A percentile compares a stretch with the other conserved stretches of the same genome.
These are phyloP conservation scores for Triangularia verruculosa DNA, from an alignment of 2,329 filamentous ascomycete species.

Conservation along the genomic window DNA sequence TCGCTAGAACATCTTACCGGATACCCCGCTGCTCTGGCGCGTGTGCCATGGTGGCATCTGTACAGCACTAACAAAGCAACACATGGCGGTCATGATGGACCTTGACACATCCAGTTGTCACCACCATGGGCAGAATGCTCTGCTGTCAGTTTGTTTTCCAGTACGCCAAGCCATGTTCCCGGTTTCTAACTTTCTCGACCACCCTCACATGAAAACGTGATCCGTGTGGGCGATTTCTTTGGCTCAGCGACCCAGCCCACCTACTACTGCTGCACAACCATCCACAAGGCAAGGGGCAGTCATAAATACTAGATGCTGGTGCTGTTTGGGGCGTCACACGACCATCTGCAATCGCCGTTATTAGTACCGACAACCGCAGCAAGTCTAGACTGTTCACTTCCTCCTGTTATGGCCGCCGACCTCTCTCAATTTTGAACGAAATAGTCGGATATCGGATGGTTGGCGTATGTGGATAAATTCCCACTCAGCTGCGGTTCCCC, in stretches of 20 bases:
- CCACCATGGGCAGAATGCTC: slow-evolving; percentile 11
- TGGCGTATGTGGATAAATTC: background rate
- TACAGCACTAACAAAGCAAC: slow-evolving; percentile 1
- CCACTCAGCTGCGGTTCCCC: background rate
- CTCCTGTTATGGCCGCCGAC: background rate
- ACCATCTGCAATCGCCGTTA: background rate
- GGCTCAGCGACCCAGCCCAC: slow-evolving; percentile 2
- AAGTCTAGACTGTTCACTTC: background rate
- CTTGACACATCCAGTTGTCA: slow-evolving; percentile 9
- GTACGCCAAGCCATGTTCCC: slow-evolving; percentile 5
- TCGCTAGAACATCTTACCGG: background rate
- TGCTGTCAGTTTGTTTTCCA: slow-evolving; percentile 6
- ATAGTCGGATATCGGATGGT: background rate
- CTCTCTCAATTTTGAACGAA: background rate
- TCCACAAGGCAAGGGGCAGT: slow-evolving; percentile 5
- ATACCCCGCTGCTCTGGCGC: background rate
- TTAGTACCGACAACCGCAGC: background rate
- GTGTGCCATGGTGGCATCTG: background rate
- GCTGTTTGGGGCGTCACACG: background rate
- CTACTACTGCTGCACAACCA: background rate
- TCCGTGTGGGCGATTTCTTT: slow-evolving; percentile 20
- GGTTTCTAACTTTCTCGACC: slow-evolving; percentile 17
- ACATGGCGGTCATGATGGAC: slow-evolving; percentile 11
- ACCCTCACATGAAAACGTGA: slow-evolving; percentile 18
- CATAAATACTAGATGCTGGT: slow-evolving; percentile 9